These are phyloP conservation scores for Globisporangium acanthophoron DNA, from an alignment of 352 stramenopile species.

Conservation along the genomic window DNA sequence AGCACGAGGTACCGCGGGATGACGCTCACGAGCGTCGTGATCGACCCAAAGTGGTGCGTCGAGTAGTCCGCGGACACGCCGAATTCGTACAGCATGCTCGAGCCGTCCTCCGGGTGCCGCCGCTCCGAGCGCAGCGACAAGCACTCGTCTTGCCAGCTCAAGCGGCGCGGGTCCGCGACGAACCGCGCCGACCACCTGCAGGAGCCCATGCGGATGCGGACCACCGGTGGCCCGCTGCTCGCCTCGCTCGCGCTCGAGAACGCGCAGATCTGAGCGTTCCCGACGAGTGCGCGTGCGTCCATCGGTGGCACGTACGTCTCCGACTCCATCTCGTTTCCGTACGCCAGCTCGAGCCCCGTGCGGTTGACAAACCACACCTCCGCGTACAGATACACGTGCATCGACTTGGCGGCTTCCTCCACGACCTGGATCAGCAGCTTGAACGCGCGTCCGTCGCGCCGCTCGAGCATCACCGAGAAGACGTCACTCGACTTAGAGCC, in stretches of 20 bases:
- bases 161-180: slow-evolving; percentile 52
- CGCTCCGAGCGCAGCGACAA: slow-evolving; percentile 40
- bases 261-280: slow-evolving; percentile 67
- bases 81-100: slow-evolving; percentile 68
- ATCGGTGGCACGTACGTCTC: slow-evolving; percentile 57
- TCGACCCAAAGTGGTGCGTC: slow-evolving; percentile 73
- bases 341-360: slow-evolving; percentile 67
- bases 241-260: slow-evolving; percentile 44
- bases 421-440: slow-evolving; percentile 64
- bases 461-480: slow-evolving; percentile 54
- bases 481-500: slow-evolving; percentile 41
- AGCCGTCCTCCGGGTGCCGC: slow-evolving; percentile 9
- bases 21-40: slow-evolving; percentile 81
- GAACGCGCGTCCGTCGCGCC: slow-evolving; percentile 55
- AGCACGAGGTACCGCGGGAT: slow-evolving; percentile 77
- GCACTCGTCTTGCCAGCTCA: slow-evolving; percentile 86
- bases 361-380: slow-evolving; percentile 84
- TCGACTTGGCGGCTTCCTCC: slow-evolving; percentile 31
- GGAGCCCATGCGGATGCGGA: slow-evolving; percentile 50
- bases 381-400: slow-evolving; percentile 50
- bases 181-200: slow-evolving; percentile 73
- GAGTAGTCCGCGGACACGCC: slow-evolving; percentile 77
- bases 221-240: slow-evolving; percentile 21
- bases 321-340: slow-evolving; percentile 55
- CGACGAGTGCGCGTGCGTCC: slow-evolving; percentile 54